These are phyloP conservation scores for Didymella sp. DNA, from an alignment of 2,329 filamentous ascomycete genomes.

Conservation along the genomic window DNA sequence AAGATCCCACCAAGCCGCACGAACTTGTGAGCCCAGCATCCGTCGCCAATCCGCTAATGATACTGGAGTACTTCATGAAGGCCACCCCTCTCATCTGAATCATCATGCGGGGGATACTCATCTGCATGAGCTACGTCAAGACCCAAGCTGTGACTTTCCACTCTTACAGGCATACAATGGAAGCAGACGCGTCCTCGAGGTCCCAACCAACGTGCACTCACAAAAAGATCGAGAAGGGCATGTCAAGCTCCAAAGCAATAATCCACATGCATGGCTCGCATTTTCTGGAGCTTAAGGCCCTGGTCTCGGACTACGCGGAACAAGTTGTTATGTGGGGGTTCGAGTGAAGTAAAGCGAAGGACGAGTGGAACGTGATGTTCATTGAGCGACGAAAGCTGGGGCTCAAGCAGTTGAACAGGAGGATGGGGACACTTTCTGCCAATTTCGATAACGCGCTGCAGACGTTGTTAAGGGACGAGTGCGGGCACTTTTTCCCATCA, in stretches of 20 bases:
- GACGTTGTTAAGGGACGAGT: neutral
- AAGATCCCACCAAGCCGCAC: neutral
- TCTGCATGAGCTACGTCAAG: neutral
- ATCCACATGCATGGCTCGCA: neutral
- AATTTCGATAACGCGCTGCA: neutral
- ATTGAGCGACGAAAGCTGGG: neutral
- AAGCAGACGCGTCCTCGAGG: neutral
- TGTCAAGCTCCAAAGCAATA: neutral
- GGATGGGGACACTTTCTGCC: neutral
- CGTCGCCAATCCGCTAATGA: no score
- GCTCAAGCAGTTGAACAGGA: neutral
- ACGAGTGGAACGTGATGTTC: neutral
- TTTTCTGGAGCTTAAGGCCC: neutral
- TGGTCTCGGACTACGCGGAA: neutral
- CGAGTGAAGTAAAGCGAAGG: conserved; percentile 6
- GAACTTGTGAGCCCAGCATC: neutral
- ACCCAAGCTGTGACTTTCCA: neutral
- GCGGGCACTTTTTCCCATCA: neutral
- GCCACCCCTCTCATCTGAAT: neutral
- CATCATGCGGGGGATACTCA: neutral
- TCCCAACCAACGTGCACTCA: neutral
- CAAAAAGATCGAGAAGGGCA: no score
- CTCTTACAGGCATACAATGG: neutral
- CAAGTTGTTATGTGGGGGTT: conserved; percentile 11
- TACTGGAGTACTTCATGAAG: neutral